phyloP scores from a whole-genome alignment of 257 asterid genomes.

The Scutellaria baicalensis region DNA sequence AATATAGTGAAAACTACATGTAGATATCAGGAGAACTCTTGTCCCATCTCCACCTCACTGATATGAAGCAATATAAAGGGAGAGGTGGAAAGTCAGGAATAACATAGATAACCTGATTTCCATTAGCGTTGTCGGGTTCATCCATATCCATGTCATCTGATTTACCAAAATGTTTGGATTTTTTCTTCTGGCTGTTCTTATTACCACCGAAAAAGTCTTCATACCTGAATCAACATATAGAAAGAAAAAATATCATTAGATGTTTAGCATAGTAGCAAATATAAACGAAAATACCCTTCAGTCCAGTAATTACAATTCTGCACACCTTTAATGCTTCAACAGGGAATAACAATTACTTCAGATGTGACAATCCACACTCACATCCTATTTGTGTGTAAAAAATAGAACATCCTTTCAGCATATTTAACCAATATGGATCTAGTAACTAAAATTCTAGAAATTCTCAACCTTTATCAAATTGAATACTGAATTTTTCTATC shows the following conservation, averaged over 20 bases:
- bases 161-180: slow-evolving; percentile 30
- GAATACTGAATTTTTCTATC: not conserved
- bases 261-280: not conserved
- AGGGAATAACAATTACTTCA: not conserved
- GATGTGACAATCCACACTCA: slow-evolving; percentile 1
- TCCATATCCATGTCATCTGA: slow-evolving; percentile 48
- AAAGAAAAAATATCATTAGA: not conserved
- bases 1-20: not conserved
- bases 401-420: not conserved
- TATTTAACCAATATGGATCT: not conserved
- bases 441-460: not conserved
- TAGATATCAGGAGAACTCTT: not conserved
- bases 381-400: not conserved
- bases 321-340: not conserved
- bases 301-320: not conserved
- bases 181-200: slow-evolving; percentile 41
- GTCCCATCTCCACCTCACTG: not conserved
- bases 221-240: slow-evolving; percentile 42
- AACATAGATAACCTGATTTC: slow-evolving; percentile 29
- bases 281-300: slow-evolving; percentile 4
- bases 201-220: slow-evolving; percentile 70
- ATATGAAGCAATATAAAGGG: not conserved
- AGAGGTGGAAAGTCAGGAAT: not conserved
- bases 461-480: not conserved
- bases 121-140: slow-evolving; percentile 27